Evolutionary conservation across 1,139 yeast genomes (phyloP).

Genomic region (Protomyces gravidus): DNA sequence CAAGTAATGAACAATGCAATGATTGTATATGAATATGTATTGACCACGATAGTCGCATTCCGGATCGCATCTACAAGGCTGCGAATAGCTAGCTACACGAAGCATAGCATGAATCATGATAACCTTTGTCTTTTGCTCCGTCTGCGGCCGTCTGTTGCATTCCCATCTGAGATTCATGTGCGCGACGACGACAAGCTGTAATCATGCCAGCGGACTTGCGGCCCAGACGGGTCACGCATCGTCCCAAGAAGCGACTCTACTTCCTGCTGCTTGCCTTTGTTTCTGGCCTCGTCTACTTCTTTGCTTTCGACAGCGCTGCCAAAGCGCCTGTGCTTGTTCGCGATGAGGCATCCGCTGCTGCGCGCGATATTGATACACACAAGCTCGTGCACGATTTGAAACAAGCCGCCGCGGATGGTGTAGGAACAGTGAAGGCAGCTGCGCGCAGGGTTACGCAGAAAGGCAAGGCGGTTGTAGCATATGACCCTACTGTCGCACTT

Average conservation of each 20-base stretch:
- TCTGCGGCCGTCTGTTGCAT: too few species aligned
- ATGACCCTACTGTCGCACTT: slow-evolving; percentile 8
- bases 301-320: neutral
- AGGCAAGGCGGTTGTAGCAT: neutral
- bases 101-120: neutral
- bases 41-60: neutral
- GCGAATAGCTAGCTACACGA: neutral
- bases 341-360: slow-evolving; percentile 1
- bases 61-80: neutral
- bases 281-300: slow-evolving; percentile 3
- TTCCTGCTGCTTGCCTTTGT: slow-evolving; percentile 2
- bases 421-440: neutral
- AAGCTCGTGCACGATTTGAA: slow-evolving; percentile 22
- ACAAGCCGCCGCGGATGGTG: neutral
- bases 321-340: neutral
- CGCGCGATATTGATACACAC: slow-evolving; percentile 16
- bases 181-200: neutral
- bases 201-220: slow-evolving; percentile 15
- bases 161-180: too few species aligned
- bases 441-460: neutral
- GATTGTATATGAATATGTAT: neutral
- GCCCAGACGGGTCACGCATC: slow-evolving; percentile 10
- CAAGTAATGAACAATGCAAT: neutral
- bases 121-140: neutral
- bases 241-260: slow-evolving; percentile 1